A percentile compares a stretch with the other conserved stretches of the same genome.
These are phyloP conservation scores for Asparagopsis taxiformis DNA, from an alignment of 31 red algal species.

Conservation along the genomic window DNA sequence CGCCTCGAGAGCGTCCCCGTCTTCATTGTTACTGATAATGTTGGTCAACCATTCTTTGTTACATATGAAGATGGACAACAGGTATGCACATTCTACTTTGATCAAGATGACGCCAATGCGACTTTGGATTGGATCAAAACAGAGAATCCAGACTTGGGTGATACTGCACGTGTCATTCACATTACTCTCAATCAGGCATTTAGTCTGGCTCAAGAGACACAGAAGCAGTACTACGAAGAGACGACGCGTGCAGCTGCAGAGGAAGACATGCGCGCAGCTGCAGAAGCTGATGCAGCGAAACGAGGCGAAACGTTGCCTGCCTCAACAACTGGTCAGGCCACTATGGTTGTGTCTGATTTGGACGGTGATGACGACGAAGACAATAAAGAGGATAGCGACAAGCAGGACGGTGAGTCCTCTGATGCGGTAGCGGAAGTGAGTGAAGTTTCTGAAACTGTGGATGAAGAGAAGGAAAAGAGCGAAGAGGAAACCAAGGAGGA, in stretches of 20 bases:
- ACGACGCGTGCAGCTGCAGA: constrained; percentile 71
- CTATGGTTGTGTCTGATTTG: neutral
- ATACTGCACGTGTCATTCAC: constrained; percentile 85
- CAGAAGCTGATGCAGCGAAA: constrained; percentile 29
- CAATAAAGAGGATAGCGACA: constrained; percentile 6
- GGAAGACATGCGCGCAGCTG: constrained; percentile 44
- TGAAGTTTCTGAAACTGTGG: neutral
- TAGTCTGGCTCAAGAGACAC: constrained; percentile 90
- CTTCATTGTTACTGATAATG: constrained; percentile 90
- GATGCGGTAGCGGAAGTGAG: neutral
- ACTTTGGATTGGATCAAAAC: constrained; percentile 94
- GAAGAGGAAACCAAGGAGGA: constrained; percentile 10
- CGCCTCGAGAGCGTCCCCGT: constrained; percentile 88
- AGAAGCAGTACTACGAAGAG: constrained; percentile 93
- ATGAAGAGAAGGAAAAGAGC: neutral
- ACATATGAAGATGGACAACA: constrained; percentile 97
- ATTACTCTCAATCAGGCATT: constrained; percentile 90
- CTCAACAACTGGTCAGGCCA: neutral
- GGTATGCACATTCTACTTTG: constrained; percentile 98
- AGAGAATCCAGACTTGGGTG: constrained; percentile 76
- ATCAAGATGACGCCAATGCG: constrained; percentile 82
- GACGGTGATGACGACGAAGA: constrained; percentile 45
- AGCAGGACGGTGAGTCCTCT: neutral
- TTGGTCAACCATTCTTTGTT: constrained; percentile 96
- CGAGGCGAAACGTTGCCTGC: neutral